Evolutionary conservation across 1,284 basidiomycete genomes (phyloP).

Genomic region (Sanghuangporus sanghuang): DNA sequence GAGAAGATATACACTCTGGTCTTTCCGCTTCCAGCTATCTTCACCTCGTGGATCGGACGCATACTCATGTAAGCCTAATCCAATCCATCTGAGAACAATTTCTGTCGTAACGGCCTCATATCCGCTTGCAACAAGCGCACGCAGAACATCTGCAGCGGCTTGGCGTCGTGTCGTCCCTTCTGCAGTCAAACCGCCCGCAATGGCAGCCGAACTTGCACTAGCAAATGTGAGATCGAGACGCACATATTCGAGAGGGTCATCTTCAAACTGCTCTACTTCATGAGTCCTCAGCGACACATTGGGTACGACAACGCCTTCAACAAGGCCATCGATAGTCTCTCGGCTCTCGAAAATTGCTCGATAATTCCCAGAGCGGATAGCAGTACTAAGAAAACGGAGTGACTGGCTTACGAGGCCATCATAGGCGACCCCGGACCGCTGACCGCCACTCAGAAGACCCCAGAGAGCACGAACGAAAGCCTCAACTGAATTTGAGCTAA

Average conservation of each 20-base stretch:
- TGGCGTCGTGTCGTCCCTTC: constrained; percentile 79
- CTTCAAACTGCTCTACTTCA: constrained; percentile 95
- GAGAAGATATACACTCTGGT: constrained; percentile 92
- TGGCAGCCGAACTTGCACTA: constrained; percentile 50
- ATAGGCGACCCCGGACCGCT: constrained; percentile 65
- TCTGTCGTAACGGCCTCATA: constrained; percentile 82
- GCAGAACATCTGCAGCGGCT: constrained; percentile 89
- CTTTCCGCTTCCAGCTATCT: constrained; percentile 89
- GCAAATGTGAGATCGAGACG: constrained; percentile 72
- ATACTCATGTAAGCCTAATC: constrained; percentile 63
- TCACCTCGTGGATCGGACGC: constrained; percentile 40
- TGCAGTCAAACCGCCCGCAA: constrained; percentile 33
- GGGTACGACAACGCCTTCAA: constrained; percentile 89
- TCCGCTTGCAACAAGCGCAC: constrained; percentile 76
- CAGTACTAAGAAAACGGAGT: constrained; percentile 87
- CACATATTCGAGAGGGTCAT: constrained; percentile 95
- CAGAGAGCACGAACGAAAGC: constrained; percentile 90
- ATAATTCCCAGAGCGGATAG: constrained; percentile 83
- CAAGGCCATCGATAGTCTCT: constrained; percentile 79
- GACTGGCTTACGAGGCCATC: constrained; percentile 92
- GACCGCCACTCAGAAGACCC: constrained; percentile 78
- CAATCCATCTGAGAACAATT: constrained; percentile 83
- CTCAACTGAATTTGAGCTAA: constrained; percentile 48
- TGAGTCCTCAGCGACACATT: constrained; percentile 87
- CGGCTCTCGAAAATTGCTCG: constrained; percentile 57